phyloP scores from a whole-genome alignment of 371 early-diverging fungal species.

The Mycotypha africana region DNA sequence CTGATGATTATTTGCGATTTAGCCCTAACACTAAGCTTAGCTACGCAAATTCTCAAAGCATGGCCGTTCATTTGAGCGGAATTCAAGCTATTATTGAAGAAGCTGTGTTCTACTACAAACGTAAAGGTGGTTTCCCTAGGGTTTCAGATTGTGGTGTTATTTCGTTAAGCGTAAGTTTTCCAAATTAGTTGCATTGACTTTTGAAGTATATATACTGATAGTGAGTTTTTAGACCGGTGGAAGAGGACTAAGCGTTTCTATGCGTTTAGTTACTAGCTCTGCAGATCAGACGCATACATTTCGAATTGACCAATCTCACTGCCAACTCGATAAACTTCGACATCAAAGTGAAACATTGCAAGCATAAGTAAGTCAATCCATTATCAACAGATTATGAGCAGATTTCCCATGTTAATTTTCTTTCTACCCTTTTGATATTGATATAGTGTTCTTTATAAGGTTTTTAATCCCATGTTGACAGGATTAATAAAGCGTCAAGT shows the following conservation, averaged over 20 bases:
- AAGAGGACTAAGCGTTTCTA: slow-evolving; percentile 34
- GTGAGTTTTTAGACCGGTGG: slow-evolving; percentile 48
- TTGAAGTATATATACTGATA: too few relatives aligned
- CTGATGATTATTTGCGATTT: slow-evolving; percentile 29
- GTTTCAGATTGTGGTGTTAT: slow-evolving; percentile 57
- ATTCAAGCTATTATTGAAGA: slow-evolving; percentile 27
- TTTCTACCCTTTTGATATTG: too few relatives aligned
- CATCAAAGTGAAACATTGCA: slow-evolving; percentile 41
- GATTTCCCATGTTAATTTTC: too few relatives aligned
- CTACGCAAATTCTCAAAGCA: slow-evolving; percentile 34
- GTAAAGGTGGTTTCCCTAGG: slow-evolving; percentile 50
- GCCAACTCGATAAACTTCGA: slow-evolving; percentile 44
- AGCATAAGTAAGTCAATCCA: slow-evolving; percentile 38
- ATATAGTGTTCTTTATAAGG: slow-evolving; percentile 38
- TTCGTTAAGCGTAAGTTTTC: slow-evolving; percentile 24
- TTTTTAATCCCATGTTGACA: slow-evolving; percentile 44
- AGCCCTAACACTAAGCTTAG: slow-evolving; percentile 27
- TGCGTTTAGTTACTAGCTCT: slow-evolving; percentile 30
- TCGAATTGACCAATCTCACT: slow-evolving; percentile 27
- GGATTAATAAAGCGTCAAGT: slow-evolving; percentile 43
- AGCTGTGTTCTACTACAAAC: slow-evolving; percentile 53
- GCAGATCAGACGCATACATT: slow-evolving; percentile 20
- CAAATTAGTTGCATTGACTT: too few relatives aligned
- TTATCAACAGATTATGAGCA: too few relatives aligned
- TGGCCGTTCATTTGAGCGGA: slow-evolving; percentile 18